phyloP scores from a whole-genome alignment of 73 alveolate genomes.

The Effrenium voratum region DNA sequence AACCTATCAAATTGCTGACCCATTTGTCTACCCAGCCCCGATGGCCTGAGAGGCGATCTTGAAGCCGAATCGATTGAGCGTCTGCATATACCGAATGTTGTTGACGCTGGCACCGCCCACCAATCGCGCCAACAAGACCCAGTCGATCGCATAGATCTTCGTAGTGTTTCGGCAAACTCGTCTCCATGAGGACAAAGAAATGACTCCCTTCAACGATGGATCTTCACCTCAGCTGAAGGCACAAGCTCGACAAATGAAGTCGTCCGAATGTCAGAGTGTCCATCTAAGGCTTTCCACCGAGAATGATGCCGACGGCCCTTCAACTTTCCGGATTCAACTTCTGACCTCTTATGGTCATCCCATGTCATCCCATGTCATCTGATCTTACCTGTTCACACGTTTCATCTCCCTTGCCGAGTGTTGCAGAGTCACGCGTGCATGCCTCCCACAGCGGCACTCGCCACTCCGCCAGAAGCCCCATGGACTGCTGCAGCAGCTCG shows the following conservation, averaged over 20 bases:
- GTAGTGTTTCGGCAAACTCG: conserved; percentile 43
- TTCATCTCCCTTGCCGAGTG: no score
- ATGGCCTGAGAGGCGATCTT: conserved; percentile 79
- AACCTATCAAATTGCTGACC: no score
- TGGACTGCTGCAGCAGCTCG: conserved; percentile 62
- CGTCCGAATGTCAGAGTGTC: no score
- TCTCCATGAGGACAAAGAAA: conserved; percentile 42
- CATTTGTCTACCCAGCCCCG: neutral
- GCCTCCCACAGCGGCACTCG: conserved; percentile 77
- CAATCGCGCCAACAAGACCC: conserved; percentile 62
- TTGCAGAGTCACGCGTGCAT: conserved; percentile 6
- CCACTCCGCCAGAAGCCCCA: conserved; percentile 87
- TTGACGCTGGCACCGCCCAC: conserved; percentile 71
- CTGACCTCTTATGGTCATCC: no score
- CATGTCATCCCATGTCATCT: no score
- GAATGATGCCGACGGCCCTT: no score
- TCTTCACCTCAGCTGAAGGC: conserved; percentile 49
- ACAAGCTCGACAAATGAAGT: no score
- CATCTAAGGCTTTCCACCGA: no score
- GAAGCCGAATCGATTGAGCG: conserved; percentile 79
- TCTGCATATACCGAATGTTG: conserved; percentile 70
- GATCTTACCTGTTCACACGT: no score
- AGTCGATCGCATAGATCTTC: conserved; percentile 26
- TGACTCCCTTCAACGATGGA: conserved; percentile 39
- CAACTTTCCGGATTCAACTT: no score